Conservation (phyloP, 768 basidiomycete species). For the Leccinum broughii region DNA sequence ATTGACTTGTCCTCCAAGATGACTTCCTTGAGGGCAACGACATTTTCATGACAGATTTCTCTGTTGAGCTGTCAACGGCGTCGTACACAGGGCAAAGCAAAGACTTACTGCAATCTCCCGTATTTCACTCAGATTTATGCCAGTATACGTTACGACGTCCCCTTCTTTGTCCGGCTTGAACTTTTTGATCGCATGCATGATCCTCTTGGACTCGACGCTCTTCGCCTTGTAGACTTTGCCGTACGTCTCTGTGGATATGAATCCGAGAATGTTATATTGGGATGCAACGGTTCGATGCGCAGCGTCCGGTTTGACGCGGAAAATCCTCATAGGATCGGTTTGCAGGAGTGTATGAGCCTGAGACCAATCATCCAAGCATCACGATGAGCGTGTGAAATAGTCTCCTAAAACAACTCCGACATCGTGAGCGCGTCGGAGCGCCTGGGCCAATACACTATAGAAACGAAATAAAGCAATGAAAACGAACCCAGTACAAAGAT, state of each 20-base stretch:
- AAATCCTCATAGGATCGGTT: constrained; percentile 81
- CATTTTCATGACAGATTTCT: constrained; percentile 87
- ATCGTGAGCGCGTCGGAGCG: too few relatives aligned
- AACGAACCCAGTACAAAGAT: too few relatives aligned
- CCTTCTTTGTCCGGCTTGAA: constrained; percentile 99
- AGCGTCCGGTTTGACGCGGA: constrained; percentile 76
- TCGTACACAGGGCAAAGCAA: constrained; percentile 8
- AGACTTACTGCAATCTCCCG: constrained; percentile 87
- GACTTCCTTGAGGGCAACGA: constrained; percentile 90
- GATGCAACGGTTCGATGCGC: constrained; percentile 68
- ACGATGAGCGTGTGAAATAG: constrained; percentile 2
- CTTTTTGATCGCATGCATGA: constrained; percentile 95
- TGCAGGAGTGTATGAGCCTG: constrained; percentile 32
- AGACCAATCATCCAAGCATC: constrained; percentile 39
- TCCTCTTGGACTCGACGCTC: constrained; percentile 65
- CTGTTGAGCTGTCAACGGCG: constrained; percentile 66
- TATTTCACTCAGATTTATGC: constrained; percentile 96
- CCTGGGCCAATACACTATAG: too few relatives aligned
- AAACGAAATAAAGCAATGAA: too few relatives aligned
- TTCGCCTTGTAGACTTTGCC: constrained; percentile 98
- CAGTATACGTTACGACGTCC: constrained; percentile 92
- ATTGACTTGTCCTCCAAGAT: constrained; percentile 98
- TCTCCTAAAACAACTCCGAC: too few relatives aligned
- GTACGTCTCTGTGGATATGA: constrained; percentile 97
- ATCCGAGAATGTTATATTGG: constrained; percentile 91